Percentiles rank a stretch among this genome's conserved stretches.
These are phyloP conservation scores for Hyphopichia fennica DNA, from an alignment of 1,139 yeast genomes.

Conservation along the genomic window DNA sequence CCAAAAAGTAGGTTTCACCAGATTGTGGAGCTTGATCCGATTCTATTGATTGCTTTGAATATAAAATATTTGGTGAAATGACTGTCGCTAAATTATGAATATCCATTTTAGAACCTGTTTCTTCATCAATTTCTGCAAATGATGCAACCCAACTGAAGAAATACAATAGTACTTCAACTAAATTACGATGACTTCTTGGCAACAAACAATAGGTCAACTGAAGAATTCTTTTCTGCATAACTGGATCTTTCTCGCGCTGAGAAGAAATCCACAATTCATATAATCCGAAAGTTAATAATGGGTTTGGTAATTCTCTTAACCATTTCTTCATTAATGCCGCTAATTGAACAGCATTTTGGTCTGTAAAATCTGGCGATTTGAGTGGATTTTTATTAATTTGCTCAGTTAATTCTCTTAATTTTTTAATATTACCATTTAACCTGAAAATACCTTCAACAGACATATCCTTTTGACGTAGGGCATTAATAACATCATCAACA, in stretches of 20 bases:
- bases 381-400: constrained; percentile 75
- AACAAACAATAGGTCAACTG: constrained; percentile 77
- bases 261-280: constrained; percentile 83
- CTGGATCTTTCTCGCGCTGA: constrained; percentile 54
- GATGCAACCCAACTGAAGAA: constrained; percentile 96
- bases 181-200: constrained; percentile 80
- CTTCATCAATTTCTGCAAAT: constrained; percentile 85
- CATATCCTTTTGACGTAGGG: constrained; percentile 90
- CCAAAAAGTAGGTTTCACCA: constrained; percentile 81
- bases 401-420: constrained; percentile 72
- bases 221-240: constrained; percentile 54
- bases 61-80: constrained; percentile 86
- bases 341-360: constrained; percentile 85
- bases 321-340: constrained; percentile 94
- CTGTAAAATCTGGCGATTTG: constrained; percentile 67
- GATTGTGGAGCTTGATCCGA: constrained; percentile 24
- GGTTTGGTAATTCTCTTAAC: constrained; percentile 89
- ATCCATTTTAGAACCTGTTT: constrained; percentile 95
- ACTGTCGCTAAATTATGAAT: constrained; percentile 94
- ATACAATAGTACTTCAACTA: constrained; percentile 80
- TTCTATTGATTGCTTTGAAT: constrained; percentile 40
- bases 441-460: constrained; percentile 96
- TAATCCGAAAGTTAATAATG: constrained; percentile 74
- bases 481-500: constrained; percentile 80
- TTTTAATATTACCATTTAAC: constrained; percentile 91